Evolutionary conservation across 306 rosid species (phyloP).

Genomic region (Abrus precatorius): DNA sequence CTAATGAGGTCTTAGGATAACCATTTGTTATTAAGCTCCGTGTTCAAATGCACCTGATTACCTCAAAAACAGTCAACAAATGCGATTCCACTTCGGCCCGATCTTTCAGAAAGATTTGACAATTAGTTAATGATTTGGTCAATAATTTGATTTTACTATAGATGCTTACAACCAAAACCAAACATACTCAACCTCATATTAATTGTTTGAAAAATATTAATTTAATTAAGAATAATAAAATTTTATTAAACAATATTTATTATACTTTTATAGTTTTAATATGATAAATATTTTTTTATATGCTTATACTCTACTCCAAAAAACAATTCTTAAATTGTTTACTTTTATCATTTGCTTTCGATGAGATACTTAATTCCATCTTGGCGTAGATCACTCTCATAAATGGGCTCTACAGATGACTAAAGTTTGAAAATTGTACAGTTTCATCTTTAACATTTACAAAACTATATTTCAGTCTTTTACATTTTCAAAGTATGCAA

Average conservation of each 20-base stretch:
- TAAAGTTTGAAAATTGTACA: too few relatives aligned
- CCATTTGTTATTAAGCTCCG: neutral
- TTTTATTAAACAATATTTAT: too few relatives aligned
- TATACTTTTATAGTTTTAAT: too few relatives aligned
- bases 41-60: neutral
- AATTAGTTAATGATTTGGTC: neutral
- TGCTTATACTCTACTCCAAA: too few relatives aligned
- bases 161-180: neutral
- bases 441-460: too few relatives aligned
- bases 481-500: too few relatives aligned
- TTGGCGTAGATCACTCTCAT: neutral
- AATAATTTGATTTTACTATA: neutral
- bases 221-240: too few relatives aligned
- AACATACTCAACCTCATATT: neutral
- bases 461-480: too few relatives aligned
- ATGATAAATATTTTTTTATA: too few relatives aligned
- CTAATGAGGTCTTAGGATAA: neutral
- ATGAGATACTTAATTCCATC: conserved; percentile 1
- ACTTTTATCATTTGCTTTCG: neutral
- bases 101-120: neutral
- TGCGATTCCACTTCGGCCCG: neutral
- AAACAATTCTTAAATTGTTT: neutral
- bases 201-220: too few relatives aligned
- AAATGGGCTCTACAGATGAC: neutral
- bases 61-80: neutral